phyloP scores from a whole-genome alignment of 2,329 filamentous ascomycete species.

The Hymenoscyphus scutula region DNA sequence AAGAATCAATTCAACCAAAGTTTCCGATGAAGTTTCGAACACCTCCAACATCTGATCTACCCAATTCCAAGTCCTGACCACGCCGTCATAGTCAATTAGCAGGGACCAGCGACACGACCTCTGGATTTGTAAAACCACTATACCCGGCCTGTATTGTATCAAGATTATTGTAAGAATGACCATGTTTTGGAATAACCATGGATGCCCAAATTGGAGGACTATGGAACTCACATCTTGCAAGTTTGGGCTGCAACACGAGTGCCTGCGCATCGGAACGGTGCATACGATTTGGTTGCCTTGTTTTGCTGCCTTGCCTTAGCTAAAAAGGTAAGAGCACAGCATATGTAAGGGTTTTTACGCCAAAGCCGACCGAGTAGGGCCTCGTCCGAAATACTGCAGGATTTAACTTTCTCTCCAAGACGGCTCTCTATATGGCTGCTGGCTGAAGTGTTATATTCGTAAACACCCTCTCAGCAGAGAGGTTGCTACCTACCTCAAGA shows the following conservation, averaged over 20 bases:
- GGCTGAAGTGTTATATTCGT: background rate
- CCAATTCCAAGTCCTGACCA: background rate
- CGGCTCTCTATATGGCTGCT: background rate
- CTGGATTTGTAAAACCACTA: background rate
- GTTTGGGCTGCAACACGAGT: background rate
- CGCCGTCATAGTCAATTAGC: background rate
- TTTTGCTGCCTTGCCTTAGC: slow-evolving; percentile 4
- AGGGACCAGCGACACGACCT: slow-evolving; percentile 2
- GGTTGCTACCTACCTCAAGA: background rate
- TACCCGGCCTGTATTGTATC: background rate
- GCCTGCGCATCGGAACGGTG: slow-evolving; percentile 2
- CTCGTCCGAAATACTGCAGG: slow-evolving; percentile 10
- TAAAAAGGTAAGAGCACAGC: background rate
- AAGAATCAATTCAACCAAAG: background rate
- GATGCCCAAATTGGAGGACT: slow-evolving; percentile 3
- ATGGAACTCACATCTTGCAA: background rate
- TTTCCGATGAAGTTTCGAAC: too few species aligned
- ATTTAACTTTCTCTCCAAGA: background rate
- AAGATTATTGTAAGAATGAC: background rate
- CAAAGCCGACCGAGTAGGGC: background rate
- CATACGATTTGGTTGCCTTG: slow-evolving; percentile 9
- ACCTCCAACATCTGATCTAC: background rate
- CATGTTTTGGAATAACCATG: background rate
- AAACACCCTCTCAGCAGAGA: background rate
- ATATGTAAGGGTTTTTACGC: slow-evolving; percentile 1